Evolutionary conservation across 805 yeast species (phyloP), one percentile per base, ranked within the genome.

Genomic region (Starmera quercuum): DNA sequence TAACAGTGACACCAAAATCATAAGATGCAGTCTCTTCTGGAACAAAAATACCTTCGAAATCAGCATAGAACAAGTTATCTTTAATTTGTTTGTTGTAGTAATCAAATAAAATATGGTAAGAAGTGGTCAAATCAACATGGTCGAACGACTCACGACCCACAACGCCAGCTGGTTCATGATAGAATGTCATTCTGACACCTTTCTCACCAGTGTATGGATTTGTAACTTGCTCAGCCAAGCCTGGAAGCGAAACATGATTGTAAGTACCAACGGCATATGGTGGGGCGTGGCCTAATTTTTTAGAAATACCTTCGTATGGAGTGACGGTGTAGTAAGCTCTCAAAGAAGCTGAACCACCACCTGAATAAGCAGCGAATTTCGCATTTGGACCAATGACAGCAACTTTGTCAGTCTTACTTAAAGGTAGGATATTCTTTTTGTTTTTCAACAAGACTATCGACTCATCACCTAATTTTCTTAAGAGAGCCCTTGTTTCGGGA

Each of bases 341-440:
- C 47, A 72, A 53, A 8, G 76, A 61, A 31, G 81, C 79, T 16
- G 79, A 73, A 9, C 83, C 83, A 41, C 83, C 83, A 40, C 83
- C 81, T 21, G 73, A 65, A 38, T 62, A 66, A 30, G 68, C 66
- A 12, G 74, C 58, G 20, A 33, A 25, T 44, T 68, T 72, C 23
- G 75, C 79, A 42, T 71, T 73, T 20, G 80, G 79, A 6, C 83
- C 83, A 46, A 77, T 71, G 18, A 77, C 67, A 3, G 76, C 76
- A 30, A 68, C 58, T 7, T 49, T 57, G 35, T 66, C 65, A 7
- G 47, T 38, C 41, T 61, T 66, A 28, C 56, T 47, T 35, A 77
- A 57, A 3, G 83, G 83, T 36, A 73, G 56, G 7, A 70, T 33
- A 20, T 45, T 38, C 29, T 54, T 46, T 19, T 75, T 75, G 50